A percentile compares a stretch with the other conserved stretches of the same genome.
Evolutionary conservation across 2,329 filamentous ascomycete genomes (phyloP).

Genomic region (Pseudofabraea citricarpa): DNA sequence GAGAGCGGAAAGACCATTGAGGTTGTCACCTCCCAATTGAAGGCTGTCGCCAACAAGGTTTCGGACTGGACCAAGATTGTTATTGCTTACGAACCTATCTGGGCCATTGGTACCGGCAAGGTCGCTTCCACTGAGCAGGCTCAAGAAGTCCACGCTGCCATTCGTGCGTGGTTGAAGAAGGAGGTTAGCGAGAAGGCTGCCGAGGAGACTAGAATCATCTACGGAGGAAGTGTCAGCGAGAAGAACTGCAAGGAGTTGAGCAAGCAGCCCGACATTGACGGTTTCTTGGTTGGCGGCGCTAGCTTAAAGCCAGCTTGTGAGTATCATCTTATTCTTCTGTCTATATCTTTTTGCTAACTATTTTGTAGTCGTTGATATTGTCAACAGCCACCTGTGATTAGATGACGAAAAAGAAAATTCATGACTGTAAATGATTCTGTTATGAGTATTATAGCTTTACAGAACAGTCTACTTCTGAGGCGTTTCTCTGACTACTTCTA

Average conservation of each 20-base stretch:
- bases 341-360: conserved; percentile 5
- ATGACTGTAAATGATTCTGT: conserved; percentile 10
- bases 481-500: too few species aligned
- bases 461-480: too few species aligned
- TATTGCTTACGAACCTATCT: conserved; percentile 98
- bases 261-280: conserved; percentile 93
- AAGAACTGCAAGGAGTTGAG: conserved; percentile 96
- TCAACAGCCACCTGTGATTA: conserved; percentile 49
- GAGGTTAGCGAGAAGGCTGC: conserved; percentile 71
- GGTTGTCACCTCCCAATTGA: conserved; percentile 79
- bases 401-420: conserved; percentile 12
- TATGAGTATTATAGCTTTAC: not conserved
- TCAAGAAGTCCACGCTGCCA: conserved; percentile 88
- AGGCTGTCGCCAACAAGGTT: conserved; percentile 73
- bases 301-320: conserved; percentile 94
- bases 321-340: conserved; percentile 29
- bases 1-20: conserved; percentile 81
- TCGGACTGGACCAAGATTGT: conserved; percentile 92
- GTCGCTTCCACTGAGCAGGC: conserved; percentile 85
- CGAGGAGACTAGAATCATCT: conserved; percentile 88
- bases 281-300: conserved; percentile 94
- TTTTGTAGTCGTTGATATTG: conserved; percentile 58
- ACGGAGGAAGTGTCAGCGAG: conserved; percentile 93
- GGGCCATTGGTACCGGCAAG: conserved; percentile 92
- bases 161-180: conserved; percentile 81